Percentiles rank a stretch among this genome's conserved stretches.
phyloP scores from a whole-genome alignment of 139 green algal genomes.

The Chlorella sp. region DNA sequence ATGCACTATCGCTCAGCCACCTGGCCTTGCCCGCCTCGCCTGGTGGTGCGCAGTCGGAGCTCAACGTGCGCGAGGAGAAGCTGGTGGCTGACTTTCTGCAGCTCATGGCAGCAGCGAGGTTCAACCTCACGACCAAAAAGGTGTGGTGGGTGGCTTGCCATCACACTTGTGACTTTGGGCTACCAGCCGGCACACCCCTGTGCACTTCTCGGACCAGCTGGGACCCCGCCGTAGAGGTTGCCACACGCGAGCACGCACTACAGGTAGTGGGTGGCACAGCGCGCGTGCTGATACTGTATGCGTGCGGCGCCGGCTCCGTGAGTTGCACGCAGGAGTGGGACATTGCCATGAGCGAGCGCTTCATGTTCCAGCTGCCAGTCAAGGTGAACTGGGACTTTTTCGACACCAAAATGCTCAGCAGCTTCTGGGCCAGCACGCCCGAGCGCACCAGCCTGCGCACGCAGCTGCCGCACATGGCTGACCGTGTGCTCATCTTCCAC shows the following conservation, averaged over 20 bases:
- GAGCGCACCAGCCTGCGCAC: slow-evolving; percentile 16
- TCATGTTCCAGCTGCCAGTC: slow-evolving; percentile 64
- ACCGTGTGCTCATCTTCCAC: slow-evolving; percentile 65
- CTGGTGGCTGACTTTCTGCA: slow-evolving; percentile 58
- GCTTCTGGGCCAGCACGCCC: slow-evolving; percentile 28
- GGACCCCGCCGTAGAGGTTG: background rate
- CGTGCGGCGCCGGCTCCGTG: too few species aligned
- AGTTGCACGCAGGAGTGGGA: slow-evolving; percentile 63
- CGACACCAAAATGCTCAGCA: slow-evolving; percentile 41
- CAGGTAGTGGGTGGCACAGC: too few species aligned
- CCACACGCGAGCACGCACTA: background rate
- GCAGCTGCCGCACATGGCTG: slow-evolving; percentile 26
- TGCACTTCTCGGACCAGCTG: background rate
- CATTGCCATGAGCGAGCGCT: slow-evolving; percentile 55
- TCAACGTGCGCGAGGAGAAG: slow-evolving; percentile 45
- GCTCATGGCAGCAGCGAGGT: slow-evolving; percentile 57
- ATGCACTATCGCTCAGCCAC: background rate
- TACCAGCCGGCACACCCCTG: background rate
- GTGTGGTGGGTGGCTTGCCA: slow-evolving; percentile 2
- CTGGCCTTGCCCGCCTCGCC: background rate
- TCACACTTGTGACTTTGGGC: too few species aligned
- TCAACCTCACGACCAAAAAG: slow-evolving; percentile 43
- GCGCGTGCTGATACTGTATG: too few species aligned
- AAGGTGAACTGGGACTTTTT: slow-evolving; percentile 59
- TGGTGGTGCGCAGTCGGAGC: slow-evolving; percentile 14